Evolutionary conservation across 208 protist genomes (phyloP).

Genomic region (Herpetomonas tarakana): DNA sequence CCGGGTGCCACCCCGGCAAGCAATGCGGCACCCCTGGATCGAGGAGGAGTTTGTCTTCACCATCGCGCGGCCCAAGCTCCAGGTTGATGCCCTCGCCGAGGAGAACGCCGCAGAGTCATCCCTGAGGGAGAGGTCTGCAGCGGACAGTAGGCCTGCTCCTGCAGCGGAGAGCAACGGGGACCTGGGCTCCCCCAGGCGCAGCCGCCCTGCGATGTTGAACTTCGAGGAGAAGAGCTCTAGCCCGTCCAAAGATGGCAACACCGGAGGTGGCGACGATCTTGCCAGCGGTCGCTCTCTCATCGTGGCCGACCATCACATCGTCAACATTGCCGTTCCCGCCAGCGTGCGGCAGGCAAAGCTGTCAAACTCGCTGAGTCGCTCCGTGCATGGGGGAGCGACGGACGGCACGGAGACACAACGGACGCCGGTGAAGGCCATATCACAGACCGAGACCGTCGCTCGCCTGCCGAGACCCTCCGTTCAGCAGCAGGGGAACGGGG

Average conservation of each 20-base stretch:
- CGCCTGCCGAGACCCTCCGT: too few relatives aligned
- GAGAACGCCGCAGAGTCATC: neutral
- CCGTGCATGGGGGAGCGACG: too few relatives aligned
- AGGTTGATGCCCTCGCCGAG: neutral
- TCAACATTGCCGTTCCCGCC: neutral
- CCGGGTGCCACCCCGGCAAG: slow-evolving; percentile 46
- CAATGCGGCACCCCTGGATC: slow-evolving; percentile 81
- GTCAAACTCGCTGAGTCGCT: too few relatives aligned
- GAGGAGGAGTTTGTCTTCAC: slow-evolving; percentile 46
- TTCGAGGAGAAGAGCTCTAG: neutral
- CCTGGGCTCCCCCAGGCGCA: neutral
- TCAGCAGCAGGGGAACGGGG: too few relatives aligned
- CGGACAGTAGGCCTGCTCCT: neutral
- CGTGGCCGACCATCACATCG: neutral
- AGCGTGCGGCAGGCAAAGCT: neutral
- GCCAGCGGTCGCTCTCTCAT: neutral
- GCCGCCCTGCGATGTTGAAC: neutral
- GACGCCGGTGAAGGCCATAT: too few relatives aligned
- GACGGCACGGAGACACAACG: too few relatives aligned
- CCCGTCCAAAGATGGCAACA: neutral
- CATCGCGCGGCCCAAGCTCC: neutral
- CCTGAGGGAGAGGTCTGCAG: neutral
- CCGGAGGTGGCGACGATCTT: neutral
- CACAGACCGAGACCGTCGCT: too few relatives aligned
- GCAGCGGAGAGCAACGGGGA: neutral